These are phyloP conservation scores for Apiosordaria backusii DNA, from an alignment of 495 filamentous ascomycete genomes.

Conservation along the genomic window DNA sequence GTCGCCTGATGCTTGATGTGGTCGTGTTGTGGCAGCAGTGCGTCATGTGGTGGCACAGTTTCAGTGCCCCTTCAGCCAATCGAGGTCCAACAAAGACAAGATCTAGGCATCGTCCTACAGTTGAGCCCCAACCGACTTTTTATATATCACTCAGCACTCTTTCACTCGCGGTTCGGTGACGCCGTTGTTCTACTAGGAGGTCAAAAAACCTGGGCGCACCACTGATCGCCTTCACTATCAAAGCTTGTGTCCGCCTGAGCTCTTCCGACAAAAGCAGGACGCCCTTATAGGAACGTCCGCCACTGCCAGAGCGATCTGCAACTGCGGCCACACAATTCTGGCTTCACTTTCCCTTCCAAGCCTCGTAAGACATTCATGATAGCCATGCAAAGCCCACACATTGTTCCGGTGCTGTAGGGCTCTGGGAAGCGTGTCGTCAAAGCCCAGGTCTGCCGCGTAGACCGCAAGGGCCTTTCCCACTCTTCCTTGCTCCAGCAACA, in stretches of 20 bases:
- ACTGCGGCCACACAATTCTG: slow-evolving; percentile 42
- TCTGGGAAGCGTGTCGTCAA: slow-evolving; percentile 52
- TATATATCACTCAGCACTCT: no score
- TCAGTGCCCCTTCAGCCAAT: no score
- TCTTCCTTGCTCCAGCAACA: slow-evolving; percentile 58
- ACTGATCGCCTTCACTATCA: no score
- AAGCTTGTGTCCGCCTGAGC: neutral
- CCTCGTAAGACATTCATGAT: slow-evolving; percentile 58
- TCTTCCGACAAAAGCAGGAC: slow-evolving; percentile 59
- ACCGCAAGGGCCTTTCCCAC: slow-evolving; percentile 52
- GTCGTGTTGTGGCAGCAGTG: no score
- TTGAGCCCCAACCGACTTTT: no score
- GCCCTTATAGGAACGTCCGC: slow-evolving; percentile 58
- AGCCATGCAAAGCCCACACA: slow-evolving; percentile 65
- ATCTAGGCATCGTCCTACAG: no score
- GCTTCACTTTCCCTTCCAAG: slow-evolving; percentile 51
- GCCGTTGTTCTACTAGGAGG: no score
- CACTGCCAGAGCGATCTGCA: slow-evolving; percentile 47
- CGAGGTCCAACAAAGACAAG: no score
- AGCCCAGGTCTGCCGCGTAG: slow-evolving; percentile 61
- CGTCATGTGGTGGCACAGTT: no score
- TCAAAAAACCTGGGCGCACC: no score
- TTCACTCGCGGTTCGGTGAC: no score
- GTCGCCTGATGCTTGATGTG: no score
- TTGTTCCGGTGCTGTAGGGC: slow-evolving; percentile 62